Evolutionary conservation across 139 green algal genomes (phyloP), one percentile per base, ranked within the genome.

Genomic region (Medakamo hakoo): DNA sequence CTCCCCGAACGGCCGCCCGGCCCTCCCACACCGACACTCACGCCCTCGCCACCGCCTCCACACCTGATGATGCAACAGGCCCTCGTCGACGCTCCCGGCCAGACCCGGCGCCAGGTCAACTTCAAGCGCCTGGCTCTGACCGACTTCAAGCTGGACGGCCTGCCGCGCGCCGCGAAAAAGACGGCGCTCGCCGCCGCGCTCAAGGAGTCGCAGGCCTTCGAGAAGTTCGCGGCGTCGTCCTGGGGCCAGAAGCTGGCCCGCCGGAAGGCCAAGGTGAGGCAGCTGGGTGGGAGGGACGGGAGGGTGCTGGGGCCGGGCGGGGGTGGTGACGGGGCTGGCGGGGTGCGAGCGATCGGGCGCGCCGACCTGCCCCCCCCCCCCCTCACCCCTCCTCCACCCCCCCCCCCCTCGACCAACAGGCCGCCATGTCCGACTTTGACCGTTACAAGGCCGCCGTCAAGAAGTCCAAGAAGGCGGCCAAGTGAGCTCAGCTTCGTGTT

Each of bases 41-140:
- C n/a, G n/a, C n/a, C n/a, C n/a, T n/a, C n/a, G n/a, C n/a, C n/a
- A n/a, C 20, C 3, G 49, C 40, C n/a, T 55, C 48, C 1, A 40
- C 48, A 4, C 58, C 20, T 1, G 48, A 22, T 64, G 5, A 4
- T 2, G 26, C 4, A 70, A 16, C 78, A 96, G 91, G 92, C 85
- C 18, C 78, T 99, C 58, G 80, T 98, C 0, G 93, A 98, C 72
- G 70, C 79, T 32, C 90, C 91, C 27, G 83, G 82, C 69, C 68
- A 80, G 68, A 74, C 78, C 27, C 73, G 87, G 60, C 65, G 72
- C 24, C 69, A 88, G 28, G 68, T 85, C 58, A 89, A 84, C 84
- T 92, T 97, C 80, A 96, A 95, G 82, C 83, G 93, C 63, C 70
- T 99, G 61, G 70, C 79, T 4, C 74, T 99, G 30, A 99, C 93